Conservation (phyloP, 1,284 basidiomycete genomes). For the Pseudozyma tsukubaensis region DNA sequence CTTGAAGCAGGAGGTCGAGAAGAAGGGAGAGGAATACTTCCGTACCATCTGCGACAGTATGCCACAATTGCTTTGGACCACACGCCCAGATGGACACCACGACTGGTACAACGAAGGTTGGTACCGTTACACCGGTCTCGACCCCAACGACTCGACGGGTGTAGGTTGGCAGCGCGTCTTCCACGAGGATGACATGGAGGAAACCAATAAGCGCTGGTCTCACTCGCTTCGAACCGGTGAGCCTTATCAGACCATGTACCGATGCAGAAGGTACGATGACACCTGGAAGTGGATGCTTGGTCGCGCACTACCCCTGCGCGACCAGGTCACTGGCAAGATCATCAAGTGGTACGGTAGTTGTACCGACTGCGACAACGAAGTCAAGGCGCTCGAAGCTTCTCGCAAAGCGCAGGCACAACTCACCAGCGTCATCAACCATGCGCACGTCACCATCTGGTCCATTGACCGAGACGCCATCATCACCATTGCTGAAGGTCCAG, state of each 20-base stretch:
- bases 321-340: constrained; percentile 57
- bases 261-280: constrained; percentile 62
- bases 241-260: constrained; percentile 68
- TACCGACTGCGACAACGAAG: constrained; percentile 64
- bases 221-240: constrained; percentile 69
- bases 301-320: constrained; percentile 63
- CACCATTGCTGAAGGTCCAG: constrained; percentile 63
- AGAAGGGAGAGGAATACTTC: constrained; percentile 61
- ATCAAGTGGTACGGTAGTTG: constrained; percentile 68
- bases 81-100: constrained; percentile 63
- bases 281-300: constrained; percentile 66
- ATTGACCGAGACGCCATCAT: constrained; percentile 59
- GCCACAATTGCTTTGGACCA: constrained; percentile 69
- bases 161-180: constrained; percentile 68
- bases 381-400: constrained; percentile 60
- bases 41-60: constrained; percentile 60
- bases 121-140: constrained; percentile 67
- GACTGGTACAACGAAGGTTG: constrained; percentile 63
- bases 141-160: constrained; percentile 55
- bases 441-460: constrained; percentile 64
- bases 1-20: constrained; percentile 40
- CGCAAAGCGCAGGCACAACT: constrained; percentile 61
- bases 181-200: constrained; percentile 68
- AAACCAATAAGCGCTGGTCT: constrained; percentile 60
- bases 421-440: constrained; percentile 64